phyloP scores from a whole-genome alignment of 1,284 basidiomycete species.

The Malassezia nana region DNA sequence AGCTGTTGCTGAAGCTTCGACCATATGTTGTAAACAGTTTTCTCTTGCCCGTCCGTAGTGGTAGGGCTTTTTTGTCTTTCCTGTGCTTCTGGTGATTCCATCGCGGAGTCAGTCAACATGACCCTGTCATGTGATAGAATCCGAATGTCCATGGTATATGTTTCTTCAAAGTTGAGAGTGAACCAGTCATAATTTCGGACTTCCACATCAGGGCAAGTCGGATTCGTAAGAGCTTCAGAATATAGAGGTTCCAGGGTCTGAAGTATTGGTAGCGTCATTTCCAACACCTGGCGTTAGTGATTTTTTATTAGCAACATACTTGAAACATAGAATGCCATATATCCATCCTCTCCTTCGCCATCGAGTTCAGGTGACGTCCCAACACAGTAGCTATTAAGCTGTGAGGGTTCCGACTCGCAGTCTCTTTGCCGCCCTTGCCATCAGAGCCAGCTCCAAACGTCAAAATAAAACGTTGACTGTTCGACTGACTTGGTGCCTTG shows the following conservation, averaged over 20 bases:
- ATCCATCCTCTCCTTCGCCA: not conserved
- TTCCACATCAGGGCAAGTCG: not conserved
- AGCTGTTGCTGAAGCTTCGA: not conserved
- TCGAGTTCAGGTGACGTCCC: not conserved
- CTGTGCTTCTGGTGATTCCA: too few species aligned
- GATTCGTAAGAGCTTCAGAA: not conserved
- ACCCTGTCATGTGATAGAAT: not conserved
- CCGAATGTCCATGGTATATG: not conserved
- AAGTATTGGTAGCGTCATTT: not conserved
- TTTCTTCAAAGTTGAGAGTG: not conserved
- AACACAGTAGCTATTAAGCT: not conserved
- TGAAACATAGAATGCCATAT: conserved; percentile 4
- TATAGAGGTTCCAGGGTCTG: not conserved
- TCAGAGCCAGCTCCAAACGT: not conserved
- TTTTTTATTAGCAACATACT: not conserved
- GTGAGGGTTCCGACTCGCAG: conserved; percentile 2
- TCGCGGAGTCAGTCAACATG: not conserved
- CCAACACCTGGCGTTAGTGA: not conserved
- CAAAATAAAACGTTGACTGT: not conserved
- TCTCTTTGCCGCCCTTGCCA: not conserved
- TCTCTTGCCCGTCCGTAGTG: too few species aligned
- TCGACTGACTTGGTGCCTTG: not conserved
- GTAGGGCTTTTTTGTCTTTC: too few species aligned
- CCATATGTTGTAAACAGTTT: not conserved
- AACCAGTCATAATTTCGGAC: not conserved